These are phyloP conservation scores for Dactylella cylindrospora DNA, from an alignment of 2,329 filamentous ascomycete species.

Conservation along the genomic window DNA sequence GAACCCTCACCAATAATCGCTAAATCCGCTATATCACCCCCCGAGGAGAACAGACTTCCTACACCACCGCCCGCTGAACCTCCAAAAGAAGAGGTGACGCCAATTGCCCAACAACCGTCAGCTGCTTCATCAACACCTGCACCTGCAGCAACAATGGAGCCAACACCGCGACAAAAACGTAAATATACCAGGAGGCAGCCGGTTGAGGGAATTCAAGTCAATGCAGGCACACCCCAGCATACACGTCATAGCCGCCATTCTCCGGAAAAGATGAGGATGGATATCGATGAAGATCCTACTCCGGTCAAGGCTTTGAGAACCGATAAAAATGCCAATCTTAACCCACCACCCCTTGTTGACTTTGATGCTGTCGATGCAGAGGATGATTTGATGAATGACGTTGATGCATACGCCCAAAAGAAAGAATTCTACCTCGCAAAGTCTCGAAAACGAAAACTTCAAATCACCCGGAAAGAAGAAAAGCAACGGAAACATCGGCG, in stretches of 20 bases:
- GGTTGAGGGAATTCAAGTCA: slow-evolving; percentile 20
- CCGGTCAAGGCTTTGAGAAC: slow-evolving; percentile 24
- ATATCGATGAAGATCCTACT: slow-evolving; percentile 35
- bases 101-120: slow-evolving; percentile 11
- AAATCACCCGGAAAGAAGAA: slow-evolving; percentile 50
- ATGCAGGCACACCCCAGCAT: slow-evolving; percentile 17
- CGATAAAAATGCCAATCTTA: slow-evolving; percentile 27
- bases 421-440: slow-evolving; percentile 46
- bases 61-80: not conserved
- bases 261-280: slow-evolving; percentile 31
- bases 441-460: slow-evolving; percentile 46
- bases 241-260: slow-evolving; percentile 39
- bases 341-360: slow-evolving; percentile 24
- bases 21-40: slow-evolving; percentile 15
- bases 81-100: slow-evolving; percentile 17
- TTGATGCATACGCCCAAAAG: slow-evolving; percentile 18
- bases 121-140: slow-evolving; percentile 9
- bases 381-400: slow-evolving; percentile 21
- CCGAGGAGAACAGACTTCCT: too few relatives aligned
- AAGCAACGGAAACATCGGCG: slow-evolving; percentile 60
- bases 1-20: slow-evolving; percentile 1
- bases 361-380: slow-evolving; percentile 39
- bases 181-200: slow-evolving; percentile 32
- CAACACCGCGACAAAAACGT: slow-evolving; percentile 32
- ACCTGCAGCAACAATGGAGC: slow-evolving; percentile 24